These are phyloP conservation scores for Fusarium xyrophilum DNA, from an alignment of 2,329 filamentous ascomycete species.

Conservation along the genomic window DNA sequence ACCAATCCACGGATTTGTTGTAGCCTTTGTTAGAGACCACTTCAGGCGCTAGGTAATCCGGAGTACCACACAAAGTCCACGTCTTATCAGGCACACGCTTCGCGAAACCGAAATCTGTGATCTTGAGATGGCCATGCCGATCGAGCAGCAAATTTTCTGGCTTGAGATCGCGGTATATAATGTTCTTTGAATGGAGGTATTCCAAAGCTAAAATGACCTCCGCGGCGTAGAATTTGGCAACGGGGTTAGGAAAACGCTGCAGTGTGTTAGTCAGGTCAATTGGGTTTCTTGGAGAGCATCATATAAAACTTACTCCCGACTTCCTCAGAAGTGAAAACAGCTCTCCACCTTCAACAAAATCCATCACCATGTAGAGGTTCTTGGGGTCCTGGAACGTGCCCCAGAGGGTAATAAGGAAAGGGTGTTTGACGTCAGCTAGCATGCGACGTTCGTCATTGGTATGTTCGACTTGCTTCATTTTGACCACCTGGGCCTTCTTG, in stretches of 20 bases:
- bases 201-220: conserved; percentile 96
- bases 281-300: background rate
- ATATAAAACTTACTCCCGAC: conserved; percentile 71
- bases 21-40: conserved; percentile 99
- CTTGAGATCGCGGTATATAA: conserved; percentile 98
- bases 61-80: conserved; percentile 97
- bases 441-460: conserved; percentile 97
- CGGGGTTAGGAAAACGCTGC: conserved; percentile 96
- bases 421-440: conserved; percentile 96
- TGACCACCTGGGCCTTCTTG: conserved; percentile 98
- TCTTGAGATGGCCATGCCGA: conserved; percentile 92
- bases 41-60: conserved; percentile 95
- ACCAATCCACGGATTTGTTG: conserved; percentile 99
- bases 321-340: conserved; percentile 94
- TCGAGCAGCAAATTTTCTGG: conserved; percentile 92
- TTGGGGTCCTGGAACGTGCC: conserved; percentile 95
- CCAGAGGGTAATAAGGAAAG: conserved; percentile 97
- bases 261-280: conserved; percentile 8
- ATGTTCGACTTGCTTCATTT: conserved; percentile 99
- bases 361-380: conserved; percentile 99
- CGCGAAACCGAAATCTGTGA: conserved; percentile 98
- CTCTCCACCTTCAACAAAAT: conserved; percentile 98
- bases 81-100: conserved; percentile 99
- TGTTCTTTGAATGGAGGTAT: conserved; percentile 91
- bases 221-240: conserved; percentile 98